These are phyloP conservation scores for Geum urbanum DNA, from an alignment of 306 rosid genomes.

Conservation along the genomic window DNA sequence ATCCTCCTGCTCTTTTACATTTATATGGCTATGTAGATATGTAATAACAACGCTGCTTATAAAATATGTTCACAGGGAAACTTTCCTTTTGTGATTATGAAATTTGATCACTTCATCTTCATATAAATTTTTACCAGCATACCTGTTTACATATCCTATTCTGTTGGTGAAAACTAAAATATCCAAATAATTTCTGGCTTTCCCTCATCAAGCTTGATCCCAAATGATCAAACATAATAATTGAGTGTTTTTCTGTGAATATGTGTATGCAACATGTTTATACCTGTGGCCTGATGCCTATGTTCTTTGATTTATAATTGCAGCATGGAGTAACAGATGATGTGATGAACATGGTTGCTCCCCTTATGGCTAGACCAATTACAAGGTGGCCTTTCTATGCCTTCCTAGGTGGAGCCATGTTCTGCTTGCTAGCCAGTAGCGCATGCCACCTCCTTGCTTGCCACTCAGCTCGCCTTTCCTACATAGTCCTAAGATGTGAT, in stretches of 20 bases:
- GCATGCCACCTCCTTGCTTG: conserved; percentile 56
- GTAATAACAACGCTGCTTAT: neutral
- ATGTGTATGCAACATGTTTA: neutral
- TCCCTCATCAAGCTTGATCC: neutral
- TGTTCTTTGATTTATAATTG: conserved; percentile 9
- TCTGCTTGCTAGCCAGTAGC: conserved; percentile 65
- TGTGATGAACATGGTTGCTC: conserved; percentile 28
- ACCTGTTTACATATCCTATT: neutral
- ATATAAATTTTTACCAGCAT: neutral
- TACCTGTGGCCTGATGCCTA: conserved; percentile 1
- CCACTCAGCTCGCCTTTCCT: conserved; percentile 53
- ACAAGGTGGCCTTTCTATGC: conserved; percentile 58
- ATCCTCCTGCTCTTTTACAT: conserved; percentile 17
- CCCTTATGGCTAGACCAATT: conserved; percentile 33
- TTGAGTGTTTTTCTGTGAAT: neutral
- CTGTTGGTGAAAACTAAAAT: neutral
- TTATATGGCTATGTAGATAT: neutral
- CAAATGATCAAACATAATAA: neutral
- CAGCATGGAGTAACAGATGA: conserved; percentile 42
- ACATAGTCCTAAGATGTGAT: conserved; percentile 50
- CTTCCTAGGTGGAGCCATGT: conserved; percentile 61
- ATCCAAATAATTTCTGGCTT: neutral
- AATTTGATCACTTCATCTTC: neutral
- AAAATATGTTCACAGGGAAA: neutral
- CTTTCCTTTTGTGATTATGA: neutral